Conservation (phyloP, 179 eudicot species). For the Carnegiea gigantea region DNA sequence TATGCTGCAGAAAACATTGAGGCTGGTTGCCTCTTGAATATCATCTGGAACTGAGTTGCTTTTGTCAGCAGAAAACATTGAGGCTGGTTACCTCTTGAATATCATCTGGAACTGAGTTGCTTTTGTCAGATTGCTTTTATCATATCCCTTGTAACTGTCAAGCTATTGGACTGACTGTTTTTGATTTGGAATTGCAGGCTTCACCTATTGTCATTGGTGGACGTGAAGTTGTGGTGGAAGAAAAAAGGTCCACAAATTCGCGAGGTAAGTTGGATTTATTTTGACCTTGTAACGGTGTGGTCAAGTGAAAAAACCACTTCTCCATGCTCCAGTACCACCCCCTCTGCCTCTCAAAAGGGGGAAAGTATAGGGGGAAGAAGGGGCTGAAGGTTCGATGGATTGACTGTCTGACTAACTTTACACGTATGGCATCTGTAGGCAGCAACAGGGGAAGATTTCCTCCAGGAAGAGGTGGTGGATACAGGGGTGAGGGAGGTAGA, state of each 20-base stretch:
- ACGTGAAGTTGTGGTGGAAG: constrained; percentile 66
- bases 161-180: background rate
- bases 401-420: background rate
- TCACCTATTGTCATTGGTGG: constrained; percentile 70
- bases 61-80: background rate
- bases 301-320: background rate
- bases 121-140: background rate
- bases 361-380: background rate
- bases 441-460: constrained; percentile 41
- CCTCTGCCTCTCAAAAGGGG: background rate
- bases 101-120: background rate
- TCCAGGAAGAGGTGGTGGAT: constrained; percentile 52
- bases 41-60: background rate
- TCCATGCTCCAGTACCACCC: background rate
- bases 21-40: background rate
- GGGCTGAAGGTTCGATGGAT: background rate
- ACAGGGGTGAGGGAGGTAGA: constrained; percentile 61
- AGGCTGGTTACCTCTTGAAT: background rate
- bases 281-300: background rate
- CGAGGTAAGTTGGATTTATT: constrained; percentile 51
- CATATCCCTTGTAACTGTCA: background rate
- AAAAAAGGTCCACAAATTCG: constrained; percentile 62
- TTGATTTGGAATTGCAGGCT: constrained; percentile 46
- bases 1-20: background rate
- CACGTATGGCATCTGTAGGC: constrained; percentile 31